phyloP scores from a whole-genome alignment of 768 basidiomycete species.

The Lactarius evosmus region DNA sequence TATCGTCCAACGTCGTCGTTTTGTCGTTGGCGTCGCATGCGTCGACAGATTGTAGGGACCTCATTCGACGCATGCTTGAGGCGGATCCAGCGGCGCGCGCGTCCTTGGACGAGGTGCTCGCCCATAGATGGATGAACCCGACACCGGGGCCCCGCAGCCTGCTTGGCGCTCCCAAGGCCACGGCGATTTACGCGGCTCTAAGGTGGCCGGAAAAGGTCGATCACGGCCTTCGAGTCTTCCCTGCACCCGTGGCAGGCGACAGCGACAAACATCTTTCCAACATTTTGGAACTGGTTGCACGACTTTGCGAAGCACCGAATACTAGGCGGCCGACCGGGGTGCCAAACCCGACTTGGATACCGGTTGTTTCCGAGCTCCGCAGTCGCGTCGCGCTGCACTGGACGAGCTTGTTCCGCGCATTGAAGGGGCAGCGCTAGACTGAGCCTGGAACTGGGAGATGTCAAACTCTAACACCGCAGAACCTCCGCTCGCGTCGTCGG shows the following conservation, averaged over 20 bases:
- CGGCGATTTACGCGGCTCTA: background rate
- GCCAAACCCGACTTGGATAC: background rate
- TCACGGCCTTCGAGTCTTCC: background rate
- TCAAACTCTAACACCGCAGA: background rate
- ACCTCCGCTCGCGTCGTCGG: background rate
- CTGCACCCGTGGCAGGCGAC: background rate
- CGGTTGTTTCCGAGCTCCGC: background rate
- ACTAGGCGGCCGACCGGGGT: background rate
- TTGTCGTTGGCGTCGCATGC: background rate
- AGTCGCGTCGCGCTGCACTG: background rate
- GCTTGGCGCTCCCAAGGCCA: background rate
- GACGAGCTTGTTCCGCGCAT: background rate
- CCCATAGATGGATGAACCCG: conserved; percentile 4
- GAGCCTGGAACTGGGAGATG: background rate
- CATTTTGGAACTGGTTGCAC: conserved; percentile 6
- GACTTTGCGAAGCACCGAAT: background rate
- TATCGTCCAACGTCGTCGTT: background rate
- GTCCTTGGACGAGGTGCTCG: conserved; percentile 3
- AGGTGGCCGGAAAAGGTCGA: conserved; percentile 8
- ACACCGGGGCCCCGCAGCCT: background rate
- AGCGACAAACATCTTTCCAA: background rate
- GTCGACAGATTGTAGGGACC: conserved; percentile 2
- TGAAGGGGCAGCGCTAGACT: background rate
- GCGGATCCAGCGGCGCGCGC: conserved; percentile 1
- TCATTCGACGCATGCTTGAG: conserved; percentile 4